These are phyloP conservation scores for Podospora pseudocomata DNA, from an alignment of 495 filamentous ascomycete genomes.

Conservation along the genomic window DNA sequence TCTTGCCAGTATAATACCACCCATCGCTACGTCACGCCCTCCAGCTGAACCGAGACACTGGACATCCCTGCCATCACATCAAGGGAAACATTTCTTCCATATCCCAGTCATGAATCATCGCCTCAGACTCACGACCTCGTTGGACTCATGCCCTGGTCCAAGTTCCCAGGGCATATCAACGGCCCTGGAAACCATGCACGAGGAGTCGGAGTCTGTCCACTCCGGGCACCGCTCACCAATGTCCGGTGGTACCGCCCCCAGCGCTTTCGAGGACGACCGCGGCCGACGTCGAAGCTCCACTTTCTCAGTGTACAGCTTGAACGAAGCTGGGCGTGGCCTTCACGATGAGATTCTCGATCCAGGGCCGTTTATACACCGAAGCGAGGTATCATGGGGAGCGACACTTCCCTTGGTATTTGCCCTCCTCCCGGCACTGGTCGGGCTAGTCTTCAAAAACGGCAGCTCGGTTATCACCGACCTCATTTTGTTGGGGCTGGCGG, in stretches of 20 bases:
- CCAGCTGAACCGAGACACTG: background rate
- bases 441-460: constrained; percentile 81
- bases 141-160: constrained; percentile 8
- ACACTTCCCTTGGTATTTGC: constrained; percentile 76
- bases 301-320: constrained; percentile 66
- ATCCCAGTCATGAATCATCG: constrained; percentile 3
- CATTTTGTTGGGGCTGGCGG: constrained; percentile 70
- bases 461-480: constrained; percentile 78
- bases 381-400: constrained; percentile 54
- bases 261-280: constrained; percentile 27
- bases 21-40: constrained; percentile 1
- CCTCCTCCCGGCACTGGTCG: constrained; percentile 78
- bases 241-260: constrained; percentile 10
- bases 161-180: background rate
- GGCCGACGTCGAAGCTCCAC: constrained; percentile 62
- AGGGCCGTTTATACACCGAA: constrained; percentile 33
- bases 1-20: background rate
- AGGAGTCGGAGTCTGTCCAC: constrained; percentile 18
- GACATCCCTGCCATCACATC: background rate
- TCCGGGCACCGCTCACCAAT: background rate
- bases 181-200: constrained; percentile 24
- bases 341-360: constrained; percentile 72
- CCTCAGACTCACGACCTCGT: background rate
- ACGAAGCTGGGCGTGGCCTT: constrained; percentile 62
- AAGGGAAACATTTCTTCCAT: too few relatives aligned